Conservation (phyloP, 306 rosid species). For the Trichosanthes truncata region DNA sequence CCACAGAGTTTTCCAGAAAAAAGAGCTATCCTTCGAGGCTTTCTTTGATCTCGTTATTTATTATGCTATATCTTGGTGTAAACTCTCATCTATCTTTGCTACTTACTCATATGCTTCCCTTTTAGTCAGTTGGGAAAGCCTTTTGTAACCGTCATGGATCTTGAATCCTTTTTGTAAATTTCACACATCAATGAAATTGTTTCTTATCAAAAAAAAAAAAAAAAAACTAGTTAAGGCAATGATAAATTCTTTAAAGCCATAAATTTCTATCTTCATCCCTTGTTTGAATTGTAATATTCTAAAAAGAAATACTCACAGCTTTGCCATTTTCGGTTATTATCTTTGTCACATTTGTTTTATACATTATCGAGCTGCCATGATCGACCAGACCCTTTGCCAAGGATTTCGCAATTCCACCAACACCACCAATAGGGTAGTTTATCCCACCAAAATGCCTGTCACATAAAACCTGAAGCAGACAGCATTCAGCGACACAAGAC, state of each 20-base stretch:
- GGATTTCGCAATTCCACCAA: slow-evolving; percentile 89
- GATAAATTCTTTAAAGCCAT: not conserved
- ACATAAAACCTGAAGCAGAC: slow-evolving; percentile 63
- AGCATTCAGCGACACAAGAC: slow-evolving; percentile 4
- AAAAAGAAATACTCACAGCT: slow-evolving; percentile 45
- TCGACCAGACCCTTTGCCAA: slow-evolving; percentile 74
- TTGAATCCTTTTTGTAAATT: no score
- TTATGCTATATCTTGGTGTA: no score
- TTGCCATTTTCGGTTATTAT: slow-evolving; percentile 57
- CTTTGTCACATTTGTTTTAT: slow-evolving; percentile 81
- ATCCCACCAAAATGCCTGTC: slow-evolving; percentile 94
- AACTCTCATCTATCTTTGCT: no score
- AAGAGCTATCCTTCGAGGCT: no score
- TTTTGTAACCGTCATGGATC: no score
- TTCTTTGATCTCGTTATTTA: no score
- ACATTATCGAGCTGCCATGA: slow-evolving; percentile 70
- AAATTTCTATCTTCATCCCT: not conserved
- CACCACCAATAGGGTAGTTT: slow-evolving; percentile 88
- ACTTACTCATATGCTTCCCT: no score
- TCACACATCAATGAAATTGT: no score
- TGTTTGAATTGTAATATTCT: not conserved
- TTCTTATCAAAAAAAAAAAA: no score
- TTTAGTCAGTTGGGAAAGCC: no score
- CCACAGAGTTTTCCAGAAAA: no score
- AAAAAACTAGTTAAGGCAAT: not conserved